Percentiles rank a stretch among this genome's conserved stretches.
Evolutionary conservation across 2,329 filamentous ascomycete genomes (phyloP).

Genomic region (Cordyceps javanica): DNA sequence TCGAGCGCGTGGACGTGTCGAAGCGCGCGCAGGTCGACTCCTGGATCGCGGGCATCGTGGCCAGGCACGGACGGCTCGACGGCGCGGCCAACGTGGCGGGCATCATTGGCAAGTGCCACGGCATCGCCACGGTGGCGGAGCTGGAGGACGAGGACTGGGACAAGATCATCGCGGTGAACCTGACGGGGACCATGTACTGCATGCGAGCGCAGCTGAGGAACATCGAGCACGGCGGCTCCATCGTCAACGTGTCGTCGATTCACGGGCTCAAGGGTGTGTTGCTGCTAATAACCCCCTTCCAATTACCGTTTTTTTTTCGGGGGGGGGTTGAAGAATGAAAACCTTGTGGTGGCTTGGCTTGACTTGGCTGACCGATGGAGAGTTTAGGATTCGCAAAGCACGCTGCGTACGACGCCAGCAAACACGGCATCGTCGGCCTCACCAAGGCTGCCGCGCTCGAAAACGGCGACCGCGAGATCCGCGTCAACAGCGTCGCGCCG

Average conservation of each 20-base stretch:
- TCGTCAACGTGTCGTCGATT: conserved; percentile 52
- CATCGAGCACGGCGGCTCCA: conserved; percentile 46
- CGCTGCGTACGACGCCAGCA: conserved; percentile 29
- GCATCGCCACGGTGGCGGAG: conserved; percentile 32
- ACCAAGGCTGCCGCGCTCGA: conserved; percentile 27
- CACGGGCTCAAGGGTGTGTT: conserved; percentile 33
- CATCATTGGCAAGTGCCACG: conserved; percentile 39
- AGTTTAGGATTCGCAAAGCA: conserved; percentile 26
- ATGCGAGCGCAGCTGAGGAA: conserved; percentile 36
- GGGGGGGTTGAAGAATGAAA: too few relatives aligned
- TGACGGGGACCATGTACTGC: conserved; percentile 45
- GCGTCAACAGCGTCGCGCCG: conserved; percentile 38
- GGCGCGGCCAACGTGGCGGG: conserved; percentile 49
- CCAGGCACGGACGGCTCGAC: conserved; percentile 43
- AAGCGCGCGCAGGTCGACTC: conserved; percentile 40
- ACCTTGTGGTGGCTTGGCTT: too few relatives aligned
- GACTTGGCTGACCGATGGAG: not conserved
- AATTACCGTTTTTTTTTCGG: too few relatives aligned
- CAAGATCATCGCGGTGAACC: conserved; percentile 38
- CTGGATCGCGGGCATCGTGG: conserved; percentile 40
- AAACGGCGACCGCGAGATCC: conserved; percentile 35
- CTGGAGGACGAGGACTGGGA: conserved; percentile 41
- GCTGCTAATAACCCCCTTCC: not conserved
- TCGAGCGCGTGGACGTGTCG: conserved; percentile 40
- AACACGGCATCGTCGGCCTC: conserved; percentile 29